Conservation (phyloP, 148 eudicot species). For the Chenopodium suecicum region DNA sequence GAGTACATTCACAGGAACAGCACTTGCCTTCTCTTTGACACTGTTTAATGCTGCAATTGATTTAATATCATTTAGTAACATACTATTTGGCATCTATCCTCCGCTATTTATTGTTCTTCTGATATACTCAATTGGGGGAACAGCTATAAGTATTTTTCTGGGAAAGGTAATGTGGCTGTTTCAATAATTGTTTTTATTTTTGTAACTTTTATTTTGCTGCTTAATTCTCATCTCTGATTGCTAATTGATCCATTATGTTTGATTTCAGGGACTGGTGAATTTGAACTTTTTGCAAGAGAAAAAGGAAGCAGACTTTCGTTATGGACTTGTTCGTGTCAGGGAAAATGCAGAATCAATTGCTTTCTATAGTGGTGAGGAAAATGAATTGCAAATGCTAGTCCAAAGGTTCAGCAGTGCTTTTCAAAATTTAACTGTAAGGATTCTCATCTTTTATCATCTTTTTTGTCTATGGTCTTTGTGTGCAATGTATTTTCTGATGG, state of each 20-base stretch:
- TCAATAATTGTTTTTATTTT: not conserved
- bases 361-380: conserved; percentile 87
- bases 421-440: conserved; percentile 73
- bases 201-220: not conserved
- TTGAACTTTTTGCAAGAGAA: conserved; percentile 91
- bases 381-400: conserved; percentile 76
- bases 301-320: conserved; percentile 92
- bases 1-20: conserved; percentile 87
- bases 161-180: conserved; percentile 56
- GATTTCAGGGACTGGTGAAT: conserved; percentile 63
- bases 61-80: conserved; percentile 89
- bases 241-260: conserved; percentile 10
- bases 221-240: not conserved
- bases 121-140: conserved; percentile 81
- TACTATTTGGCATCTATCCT: conserved; percentile 81
- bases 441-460: not conserved
- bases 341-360: conserved; percentile 98
- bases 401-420: conserved; percentile 83
- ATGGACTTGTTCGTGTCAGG: conserved; percentile 89
- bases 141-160: conserved; percentile 67
- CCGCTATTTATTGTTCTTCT: conserved; percentile 82
- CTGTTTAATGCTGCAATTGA: conserved; percentile 83
- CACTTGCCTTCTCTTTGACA: conserved; percentile 76
- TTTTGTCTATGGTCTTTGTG: not conserved
- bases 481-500: conserved; percentile 5